A percentile compares a stretch with the other conserved stretches of the same genome.
Conservation (phyloP, 1,284 basidiomycete species). For the Boletus hoseneyae region DNA sequence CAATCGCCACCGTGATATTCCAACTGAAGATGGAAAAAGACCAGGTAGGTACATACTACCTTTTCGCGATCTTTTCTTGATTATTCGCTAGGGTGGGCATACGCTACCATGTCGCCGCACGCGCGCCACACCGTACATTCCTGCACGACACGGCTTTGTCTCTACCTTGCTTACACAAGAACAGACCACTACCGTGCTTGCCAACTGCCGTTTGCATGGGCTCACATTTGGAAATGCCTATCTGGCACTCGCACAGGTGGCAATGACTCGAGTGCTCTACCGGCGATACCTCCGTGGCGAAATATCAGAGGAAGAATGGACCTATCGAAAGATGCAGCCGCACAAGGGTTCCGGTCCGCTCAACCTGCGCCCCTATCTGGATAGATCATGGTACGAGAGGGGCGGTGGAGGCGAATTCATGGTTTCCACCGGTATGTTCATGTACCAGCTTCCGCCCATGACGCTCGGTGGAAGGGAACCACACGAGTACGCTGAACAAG, state of each 20-base stretch:
- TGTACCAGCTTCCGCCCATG: constrained; percentile 24
- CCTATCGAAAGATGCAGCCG: background rate
- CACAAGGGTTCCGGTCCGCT: constrained; percentile 33
- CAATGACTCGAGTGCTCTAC: constrained; percentile 9
- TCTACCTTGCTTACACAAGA: too few species aligned
- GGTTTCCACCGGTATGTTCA: constrained; percentile 44
- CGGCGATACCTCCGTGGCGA: constrained; percentile 6
- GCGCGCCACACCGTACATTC: background rate
- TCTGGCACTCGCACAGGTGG: background rate
- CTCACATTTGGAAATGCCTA: background rate
- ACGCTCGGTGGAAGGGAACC: background rate
- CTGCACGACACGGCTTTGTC: too few species aligned
- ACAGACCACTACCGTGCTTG: background rate
- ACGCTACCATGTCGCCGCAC: background rate
- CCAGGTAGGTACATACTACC: constrained; percentile 19
- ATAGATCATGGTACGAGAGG: too few species aligned
- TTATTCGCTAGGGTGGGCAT: background rate
- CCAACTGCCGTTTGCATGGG: background rate
- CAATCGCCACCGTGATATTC: constrained; percentile 42
- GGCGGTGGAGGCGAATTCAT: constrained; percentile 42
- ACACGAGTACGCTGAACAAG: background rate
- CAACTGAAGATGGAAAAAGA: constrained; percentile 33
- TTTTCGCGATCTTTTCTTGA: background rate
- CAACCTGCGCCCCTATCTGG: constrained; percentile 53
- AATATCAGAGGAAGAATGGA: constrained; percentile 5